Evolutionary conservation across 495 filamentous ascomycete species (phyloP), one percentile per base, ranked within the genome.

Genomic region (Trichoderma gamsii): DNA sequence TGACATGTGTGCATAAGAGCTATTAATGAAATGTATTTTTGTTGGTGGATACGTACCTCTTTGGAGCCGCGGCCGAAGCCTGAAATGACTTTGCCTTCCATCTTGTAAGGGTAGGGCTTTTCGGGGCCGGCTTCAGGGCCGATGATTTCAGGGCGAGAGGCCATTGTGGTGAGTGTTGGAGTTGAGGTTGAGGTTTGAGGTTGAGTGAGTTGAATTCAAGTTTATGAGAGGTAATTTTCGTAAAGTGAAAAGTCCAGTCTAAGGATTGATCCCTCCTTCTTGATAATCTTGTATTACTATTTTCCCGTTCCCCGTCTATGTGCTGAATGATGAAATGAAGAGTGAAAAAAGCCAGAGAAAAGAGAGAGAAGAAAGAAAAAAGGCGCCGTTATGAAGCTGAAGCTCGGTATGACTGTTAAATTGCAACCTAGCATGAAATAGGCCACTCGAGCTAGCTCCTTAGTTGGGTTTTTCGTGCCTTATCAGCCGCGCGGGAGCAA

Each of bases 51-150:
- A 63, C 51, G 64, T 75, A 90, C 88, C 75, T 96, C 92, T 80
- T 91, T 94, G 75, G 89, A 93, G 52, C 95, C 95, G 56, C 95
- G 88, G 21, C 95, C 95, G 78, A 97, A 98, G 49, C 95, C 95
- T 75, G 90, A 88, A 73, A 98, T 91, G 18, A 99, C 92, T 63
- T 86, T 84, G 8, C 95, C 95, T 51, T 87, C 87, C 75, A 97
- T 85, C 63, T 81, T 85, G 70, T 97, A 81, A 0, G 95, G 95
- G 78, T 88, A 98, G 0, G 95, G 94, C 16, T 86, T 66, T 69
- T 83, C 77, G 13, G 95, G 94, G 16, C 92, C 92, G 18, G 76
- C 71, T 27, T 88, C 84, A 12, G 87, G 81, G 65, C 95, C 96
- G 32, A 88, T 84, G 70, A 91, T 81, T 49, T 81, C 77, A 51